phyloP scores from a whole-genome alignment of 495 filamentous ascomycete genomes.

The Penicillium angulare region DNA sequence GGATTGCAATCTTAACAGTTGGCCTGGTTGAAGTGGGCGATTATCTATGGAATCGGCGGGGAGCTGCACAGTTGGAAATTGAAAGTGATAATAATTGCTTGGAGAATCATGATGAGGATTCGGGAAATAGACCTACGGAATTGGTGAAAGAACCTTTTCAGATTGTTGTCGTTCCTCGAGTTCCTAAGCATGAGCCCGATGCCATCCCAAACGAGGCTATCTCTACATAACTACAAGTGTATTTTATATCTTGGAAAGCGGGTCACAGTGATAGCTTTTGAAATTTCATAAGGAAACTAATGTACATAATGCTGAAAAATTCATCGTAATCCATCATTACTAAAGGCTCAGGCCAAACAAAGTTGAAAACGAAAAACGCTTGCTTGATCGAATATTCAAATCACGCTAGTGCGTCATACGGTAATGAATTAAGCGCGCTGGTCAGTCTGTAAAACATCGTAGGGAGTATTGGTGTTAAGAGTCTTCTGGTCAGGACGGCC shows the following conservation, averaged over 20 bases:
- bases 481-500: conserved; percentile 42
- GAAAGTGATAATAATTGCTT: background rate
- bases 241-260: background rate
- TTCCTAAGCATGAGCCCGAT: too few species aligned
- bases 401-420: background rate
- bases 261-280: background rate
- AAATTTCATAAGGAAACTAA: conserved; percentile 11
- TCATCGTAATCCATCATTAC: conserved; percentile 6
- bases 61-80: background rate
- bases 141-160: conserved; percentile 7
- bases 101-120: background rate
- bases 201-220: too few species aligned
- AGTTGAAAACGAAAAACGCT: conserved; percentile 12
- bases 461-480: conserved; percentile 37
- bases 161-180: background rate
- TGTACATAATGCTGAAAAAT: conserved; percentile 17
- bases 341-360: conserved; percentile 2
- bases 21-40: conserved; percentile 24
- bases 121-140: background rate
- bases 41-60: conserved; percentile 17
- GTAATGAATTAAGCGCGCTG: conserved; percentile 41
- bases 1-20: conserved; percentile 27
- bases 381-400: conserved; percentile 10
- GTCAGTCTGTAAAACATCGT: conserved; percentile 43
- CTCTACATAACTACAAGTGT: too few species aligned